These are phyloP conservation scores for Candida pseudoglaebosa DNA, from an alignment of 805 yeast species.

Conservation along the genomic window DNA sequence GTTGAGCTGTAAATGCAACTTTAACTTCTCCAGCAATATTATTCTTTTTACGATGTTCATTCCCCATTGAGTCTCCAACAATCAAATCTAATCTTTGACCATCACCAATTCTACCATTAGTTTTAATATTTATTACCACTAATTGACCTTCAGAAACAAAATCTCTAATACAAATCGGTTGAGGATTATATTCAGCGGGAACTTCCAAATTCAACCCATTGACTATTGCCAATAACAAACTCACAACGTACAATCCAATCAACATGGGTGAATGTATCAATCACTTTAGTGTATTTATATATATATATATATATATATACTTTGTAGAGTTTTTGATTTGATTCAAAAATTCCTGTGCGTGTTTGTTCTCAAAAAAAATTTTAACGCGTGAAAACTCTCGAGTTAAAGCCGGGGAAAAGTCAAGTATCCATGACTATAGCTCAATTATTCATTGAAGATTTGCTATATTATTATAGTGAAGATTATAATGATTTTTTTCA, in stretches of 20 bases:
- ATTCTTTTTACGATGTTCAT: constrained; percentile 71
- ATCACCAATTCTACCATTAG: constrained; percentile 76
- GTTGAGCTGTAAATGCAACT: constrained; percentile 81
- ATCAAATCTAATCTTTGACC: constrained; percentile 74
- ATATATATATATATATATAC: too few relatives aligned
- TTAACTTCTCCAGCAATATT: constrained; percentile 70
- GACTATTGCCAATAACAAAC: constrained; percentile 20
- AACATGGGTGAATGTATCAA: too few relatives aligned
- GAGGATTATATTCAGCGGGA: constrained; percentile 42
- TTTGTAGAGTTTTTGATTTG: too few relatives aligned
- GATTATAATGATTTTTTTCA: too few relatives aligned
- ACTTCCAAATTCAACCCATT: constrained; percentile 50
- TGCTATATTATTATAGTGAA: too few relatives aligned
- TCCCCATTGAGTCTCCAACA: constrained; percentile 76
- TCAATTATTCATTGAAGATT: too few relatives aligned
- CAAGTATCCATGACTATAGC: too few relatives aligned
- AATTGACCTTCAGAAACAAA: constrained; percentile 80
- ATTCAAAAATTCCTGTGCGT: background rate
- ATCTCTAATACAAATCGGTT: constrained; percentile 86
- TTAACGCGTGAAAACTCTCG: background rate
- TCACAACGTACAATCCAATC: constrained; percentile 8
- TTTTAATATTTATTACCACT: constrained; percentile 77
- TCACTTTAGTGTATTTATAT: too few relatives aligned
- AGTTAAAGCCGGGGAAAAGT: too few relatives aligned
- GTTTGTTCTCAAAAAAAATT: background rate